phyloP scores from a whole-genome alignment of 2,329 filamentous ascomycete species.

The Conoideocrella luteorostrata region DNA sequence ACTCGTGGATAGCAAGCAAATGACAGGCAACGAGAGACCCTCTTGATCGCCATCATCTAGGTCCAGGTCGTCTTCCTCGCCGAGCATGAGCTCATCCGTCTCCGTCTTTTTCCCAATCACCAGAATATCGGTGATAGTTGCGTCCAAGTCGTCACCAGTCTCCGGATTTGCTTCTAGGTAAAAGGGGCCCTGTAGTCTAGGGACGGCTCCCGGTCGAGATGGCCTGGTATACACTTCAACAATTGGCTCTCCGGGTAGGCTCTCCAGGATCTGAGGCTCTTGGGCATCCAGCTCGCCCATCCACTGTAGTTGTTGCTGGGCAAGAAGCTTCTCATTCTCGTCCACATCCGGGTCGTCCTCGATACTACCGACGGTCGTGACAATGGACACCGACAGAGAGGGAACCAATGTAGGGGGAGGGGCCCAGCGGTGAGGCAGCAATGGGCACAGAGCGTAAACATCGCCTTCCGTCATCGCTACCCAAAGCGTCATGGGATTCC shows the following conservation, averaged over 20 bases:
- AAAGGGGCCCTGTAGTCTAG: slow-evolving; percentile 57
- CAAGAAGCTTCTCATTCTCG: slow-evolving; percentile 47
- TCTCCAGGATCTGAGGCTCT: slow-evolving; percentile 51
- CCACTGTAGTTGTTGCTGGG: slow-evolving; percentile 61
- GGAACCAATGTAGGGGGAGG: slow-evolving; percentile 70
- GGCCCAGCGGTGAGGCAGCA: slow-evolving; percentile 82
- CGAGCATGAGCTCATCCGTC: slow-evolving; percentile 53
- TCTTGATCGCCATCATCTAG: slow-evolving; percentile 50
- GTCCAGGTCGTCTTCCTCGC: slow-evolving; percentile 58
- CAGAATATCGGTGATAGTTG: slow-evolving; percentile 53
- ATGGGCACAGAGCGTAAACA: slow-evolving; percentile 85
- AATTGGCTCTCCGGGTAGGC: slow-evolving; percentile 38
- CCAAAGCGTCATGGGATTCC: slow-evolving; percentile 96
- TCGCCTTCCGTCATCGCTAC: slow-evolving; percentile 92
- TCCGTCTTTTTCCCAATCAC: slow-evolving; percentile 58
- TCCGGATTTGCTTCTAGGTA: slow-evolving; percentile 49
- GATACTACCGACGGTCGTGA: slow-evolving; percentile 61
- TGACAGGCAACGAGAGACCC: slow-evolving; percentile 52
- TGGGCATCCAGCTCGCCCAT: slow-evolving; percentile 60
- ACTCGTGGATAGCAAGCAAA: slow-evolving; percentile 55
- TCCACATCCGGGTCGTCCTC: slow-evolving; percentile 53
- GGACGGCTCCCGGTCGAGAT: slow-evolving; percentile 49
- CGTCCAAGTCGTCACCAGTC: slow-evolving; percentile 50
- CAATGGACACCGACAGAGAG: slow-evolving; percentile 74
- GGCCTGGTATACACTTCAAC: slow-evolving; percentile 53